A percentile compares a stretch with the other conserved stretches of the same genome.
Conservation (phyloP, 345 rosid species). For the Combretum micranthum region DNA sequence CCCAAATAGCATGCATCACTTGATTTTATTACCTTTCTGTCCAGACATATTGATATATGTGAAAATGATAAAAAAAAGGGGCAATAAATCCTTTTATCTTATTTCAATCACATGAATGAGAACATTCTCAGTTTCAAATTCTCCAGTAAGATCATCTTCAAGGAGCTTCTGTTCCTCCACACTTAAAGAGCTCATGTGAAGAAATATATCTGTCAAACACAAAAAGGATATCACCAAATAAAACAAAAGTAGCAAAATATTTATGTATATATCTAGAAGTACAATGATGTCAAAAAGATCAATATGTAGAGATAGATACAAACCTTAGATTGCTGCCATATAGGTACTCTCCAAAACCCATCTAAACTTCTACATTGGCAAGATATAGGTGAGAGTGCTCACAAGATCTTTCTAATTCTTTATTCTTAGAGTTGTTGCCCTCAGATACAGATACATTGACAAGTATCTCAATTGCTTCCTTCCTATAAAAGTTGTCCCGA, state of each 20-base stretch:
- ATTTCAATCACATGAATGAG: slow-evolving; percentile 65
- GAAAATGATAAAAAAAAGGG: slow-evolving; percentile 75
- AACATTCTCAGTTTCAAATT: slow-evolving; percentile 64
- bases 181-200: no score
- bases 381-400: slow-evolving; percentile 68
- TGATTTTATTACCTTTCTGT: slow-evolving; percentile 47
- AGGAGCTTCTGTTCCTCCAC: no score
- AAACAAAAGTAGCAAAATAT: no score
- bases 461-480: slow-evolving; percentile 28
- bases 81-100: slow-evolving; percentile 66
- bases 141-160: slow-evolving; percentile 42
- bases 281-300: neutral
- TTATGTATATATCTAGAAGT: no score
- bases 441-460: slow-evolving; percentile 49
- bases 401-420: slow-evolving; percentile 29
- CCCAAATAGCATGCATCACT: no score
- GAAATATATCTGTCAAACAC: no score
- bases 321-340: slow-evolving; percentile 93
- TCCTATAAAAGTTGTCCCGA: slow-evolving; percentile 31
- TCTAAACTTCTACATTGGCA: slow-evolving; percentile 88
- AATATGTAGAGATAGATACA: neutral
- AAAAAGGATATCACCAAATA: no score
- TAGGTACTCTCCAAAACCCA: slow-evolving; percentile 67
- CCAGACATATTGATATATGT: slow-evolving; percentile 42
- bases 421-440: slow-evolving; percentile 32